Base-by-base conservation (phyloP, 305 asterid species). In the Fraxinus ornus region DNA sequence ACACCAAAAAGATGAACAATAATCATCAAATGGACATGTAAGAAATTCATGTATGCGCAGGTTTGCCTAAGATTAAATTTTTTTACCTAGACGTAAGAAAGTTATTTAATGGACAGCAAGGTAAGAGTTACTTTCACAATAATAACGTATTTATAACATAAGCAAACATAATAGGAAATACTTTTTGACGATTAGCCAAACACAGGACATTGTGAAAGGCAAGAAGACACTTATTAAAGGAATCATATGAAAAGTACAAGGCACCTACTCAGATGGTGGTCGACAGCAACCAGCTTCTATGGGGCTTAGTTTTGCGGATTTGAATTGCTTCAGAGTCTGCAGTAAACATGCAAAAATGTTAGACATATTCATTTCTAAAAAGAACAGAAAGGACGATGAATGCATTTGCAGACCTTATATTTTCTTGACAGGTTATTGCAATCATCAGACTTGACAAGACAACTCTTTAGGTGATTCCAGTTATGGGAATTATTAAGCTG, bases 201-300 rank as follows among this genome's bases (percentile, higher is more conserved):
- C 36, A 26, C 17, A 5, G 75, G 19, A 15, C 33, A 21, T 8
- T 64, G 28, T 9, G 35, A 64, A 22, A 22, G 72, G 5, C n/a
- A 62, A 62, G 72, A 64, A 64, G 17, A 64, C 35, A 64, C 3
- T 64, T 64, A 3, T 22, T 64, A 24, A 64, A 64, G 72, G 7
- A 3, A 70, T 15, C 22, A 71, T 7, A 41, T 8, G 60, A 57
- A 73, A 64, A 55, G 35, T 71, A 77, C 2, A 76, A 77, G 83
- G 81, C 60, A 85, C 91, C 13, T 86, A 95, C 99, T 94, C 97
- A 7, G 94, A 94, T 21, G 99, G 99, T 33, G 99, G 99, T 73
- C 97, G 90, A 78, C 99, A 95, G 86, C 99, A 95, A 77, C 98
- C 97, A 75, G 98, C 96, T 90, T 95, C 99, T 55, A 94, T 87